Conservation (phyloP, 1,284 basidiomycete species). For the Ceratobasidium sp. region DNA sequence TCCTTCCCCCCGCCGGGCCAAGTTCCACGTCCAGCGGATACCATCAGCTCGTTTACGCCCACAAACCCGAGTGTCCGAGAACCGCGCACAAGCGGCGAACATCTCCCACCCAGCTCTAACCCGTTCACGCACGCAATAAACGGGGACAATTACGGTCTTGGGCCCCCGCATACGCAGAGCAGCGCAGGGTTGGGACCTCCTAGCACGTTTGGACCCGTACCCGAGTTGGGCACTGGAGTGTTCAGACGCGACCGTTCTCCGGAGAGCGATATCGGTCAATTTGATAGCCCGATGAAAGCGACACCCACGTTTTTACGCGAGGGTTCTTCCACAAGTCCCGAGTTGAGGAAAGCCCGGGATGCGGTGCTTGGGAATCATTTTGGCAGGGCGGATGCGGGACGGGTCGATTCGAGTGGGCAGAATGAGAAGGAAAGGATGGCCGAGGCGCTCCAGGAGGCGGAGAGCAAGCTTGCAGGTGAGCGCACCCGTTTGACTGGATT, state of each 20-base stretch:
- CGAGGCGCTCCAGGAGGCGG: constrained; percentile 1
- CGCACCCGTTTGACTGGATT: neutral
- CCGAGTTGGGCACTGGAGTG: constrained; percentile 13
- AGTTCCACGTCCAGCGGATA: constrained; percentile 5
- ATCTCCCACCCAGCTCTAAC: neutral
- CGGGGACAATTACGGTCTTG: neutral
- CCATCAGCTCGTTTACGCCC: constrained; percentile 36
- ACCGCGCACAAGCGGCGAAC: constrained; percentile 10
- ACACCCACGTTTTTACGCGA: neutral
- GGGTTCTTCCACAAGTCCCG: neutral
- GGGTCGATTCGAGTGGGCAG: neutral
- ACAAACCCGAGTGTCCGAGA: constrained; percentile 23
- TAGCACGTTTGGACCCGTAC: constrained; percentile 15
- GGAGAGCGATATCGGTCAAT: constrained; percentile 32
- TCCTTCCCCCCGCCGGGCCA: constrained; percentile 19
- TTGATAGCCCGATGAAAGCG: constrained; percentile 12
- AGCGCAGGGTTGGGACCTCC: neutral
- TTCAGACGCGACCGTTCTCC: constrained; percentile 19
- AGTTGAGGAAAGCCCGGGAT: neutral
- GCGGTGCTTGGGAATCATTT: neutral
- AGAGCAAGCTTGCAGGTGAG: constrained; percentile 15
- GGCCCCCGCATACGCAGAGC: neutral
- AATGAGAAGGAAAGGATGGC: neutral
- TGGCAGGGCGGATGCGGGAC: neutral
- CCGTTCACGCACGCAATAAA: neutral